Evolutionary conservation across 768 basidiomycete species (phyloP), one percentile per base, ranked within the genome.

Genomic region (Coprinopsis strossmayeri): DNA sequence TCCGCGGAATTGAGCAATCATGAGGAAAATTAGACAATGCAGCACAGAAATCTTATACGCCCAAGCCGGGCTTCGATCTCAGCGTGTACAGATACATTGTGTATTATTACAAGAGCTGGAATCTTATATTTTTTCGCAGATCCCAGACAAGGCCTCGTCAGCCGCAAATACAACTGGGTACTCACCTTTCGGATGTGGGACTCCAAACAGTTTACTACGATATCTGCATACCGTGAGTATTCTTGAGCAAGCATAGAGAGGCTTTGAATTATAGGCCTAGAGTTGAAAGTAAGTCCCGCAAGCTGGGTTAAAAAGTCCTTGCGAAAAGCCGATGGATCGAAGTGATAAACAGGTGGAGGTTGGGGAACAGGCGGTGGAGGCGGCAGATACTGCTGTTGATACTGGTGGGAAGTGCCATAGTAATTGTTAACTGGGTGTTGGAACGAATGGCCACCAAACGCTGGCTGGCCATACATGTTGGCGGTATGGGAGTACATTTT

Each of bases 171-270:
- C 13, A 39, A 55, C 59, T 52, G 42, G 58, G 46, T 54, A 87
- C 91, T 90, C 84, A 94, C 91, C 81, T 79, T 73, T 53, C 87
- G 78, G 46, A 94, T 88, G 56, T 93, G 90, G n/a, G 73, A 68
- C 57, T 92, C 88, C 28, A 95, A 65, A 62, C 87, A 89, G 54
- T 89, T 79, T 1, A 82, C 82, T 21, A 94, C 87, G 53, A 90
- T 80, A 46, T 84, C 81, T 47, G 84, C 79, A 68, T 82, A 90
- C 35, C 85, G 79, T 32, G 78, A 67, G 63, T 87, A 85, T 48
- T 95, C 88, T 68, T 91, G 87, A 46, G 96, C 95, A 56, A 89
- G 78, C 77, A 93, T 83, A 27, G 96, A 97, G 13, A 99, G 69
- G 52, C 78, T 79, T 69, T 96, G 91, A 55, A 99, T 99, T 53